A percentile compares a stretch with the other conserved stretches of the same genome.
These are phyloP conservation scores for Candida nitratophila DNA, from an alignment of 805 yeast species.

Conservation along the genomic window DNA sequence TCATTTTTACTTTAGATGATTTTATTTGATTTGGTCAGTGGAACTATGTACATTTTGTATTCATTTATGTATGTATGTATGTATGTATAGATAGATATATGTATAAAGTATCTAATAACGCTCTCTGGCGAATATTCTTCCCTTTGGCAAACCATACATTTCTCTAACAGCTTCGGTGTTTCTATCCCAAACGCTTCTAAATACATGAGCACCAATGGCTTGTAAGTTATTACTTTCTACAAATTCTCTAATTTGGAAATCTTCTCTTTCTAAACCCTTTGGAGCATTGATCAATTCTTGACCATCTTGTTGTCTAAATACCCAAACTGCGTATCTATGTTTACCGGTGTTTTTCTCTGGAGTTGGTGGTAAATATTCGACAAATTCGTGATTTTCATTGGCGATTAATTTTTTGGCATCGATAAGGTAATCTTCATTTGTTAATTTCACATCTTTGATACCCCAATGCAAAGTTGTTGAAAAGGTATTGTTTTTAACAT, in stretches of 20 bases:
- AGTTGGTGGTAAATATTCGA: slow-evolving; percentile 68
- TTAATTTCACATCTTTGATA: slow-evolving; percentile 55
- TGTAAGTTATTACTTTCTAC: slow-evolving; percentile 45
- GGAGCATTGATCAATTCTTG: slow-evolving; percentile 16
- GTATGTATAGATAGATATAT: background rate
- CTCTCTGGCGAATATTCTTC: slow-evolving; percentile 67
- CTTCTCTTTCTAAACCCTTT: slow-evolving; percentile 29
- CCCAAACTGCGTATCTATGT: slow-evolving; percentile 87
- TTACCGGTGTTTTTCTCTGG: slow-evolving; percentile 84
- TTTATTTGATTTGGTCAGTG: too few species aligned
- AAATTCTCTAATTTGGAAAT: slow-evolving; percentile 70
- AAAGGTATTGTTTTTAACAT: slow-evolving; percentile 58
- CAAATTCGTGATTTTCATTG: slow-evolving; percentile 32
- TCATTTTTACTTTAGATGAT: too few species aligned
- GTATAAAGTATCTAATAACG: slow-evolving; percentile 24
- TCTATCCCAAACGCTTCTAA: slow-evolving; percentile 83
- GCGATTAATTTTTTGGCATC: slow-evolving; percentile 33
- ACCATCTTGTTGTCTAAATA: slow-evolving; percentile 58
- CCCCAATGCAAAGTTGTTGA: slow-evolving; percentile 74
- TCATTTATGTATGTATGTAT: background rate
- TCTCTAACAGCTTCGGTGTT: slow-evolving; percentile 62
- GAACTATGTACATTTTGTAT: background rate
- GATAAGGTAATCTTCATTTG: slow-evolving; percentile 51
- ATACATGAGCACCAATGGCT: slow-evolving; percentile 89
- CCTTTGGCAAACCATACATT: slow-evolving; percentile 64